These are phyloP conservation scores for Mortierella sp. DNA, from an alignment of 371 early-diverging fungal species.

Conservation along the genomic window DNA sequence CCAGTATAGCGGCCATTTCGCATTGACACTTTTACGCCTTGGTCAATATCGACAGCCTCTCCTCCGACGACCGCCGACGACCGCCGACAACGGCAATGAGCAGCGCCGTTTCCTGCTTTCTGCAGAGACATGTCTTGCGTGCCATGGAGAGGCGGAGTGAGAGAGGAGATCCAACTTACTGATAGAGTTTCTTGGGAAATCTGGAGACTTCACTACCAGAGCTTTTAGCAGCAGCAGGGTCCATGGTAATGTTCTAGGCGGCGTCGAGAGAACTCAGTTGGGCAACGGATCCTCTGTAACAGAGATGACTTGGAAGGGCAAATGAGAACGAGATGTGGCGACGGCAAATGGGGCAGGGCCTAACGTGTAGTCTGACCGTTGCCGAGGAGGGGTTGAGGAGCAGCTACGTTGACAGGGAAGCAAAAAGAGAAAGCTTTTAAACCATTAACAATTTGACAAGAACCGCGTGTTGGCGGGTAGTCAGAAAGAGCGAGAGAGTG, in stretches of 20 bases:
- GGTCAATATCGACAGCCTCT: too few relatives aligned
- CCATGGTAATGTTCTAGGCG: neutral
- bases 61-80: too few relatives aligned
- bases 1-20: too few relatives aligned
- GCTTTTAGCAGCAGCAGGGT: neutral
- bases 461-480: neutral
- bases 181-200: conserved; percentile 64
- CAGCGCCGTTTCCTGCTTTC: neutral
- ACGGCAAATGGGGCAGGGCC: neutral
- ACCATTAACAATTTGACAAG: too few relatives aligned
- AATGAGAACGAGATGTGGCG: neutral
- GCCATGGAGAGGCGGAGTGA: too few relatives aligned
- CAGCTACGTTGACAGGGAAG: too few relatives aligned
- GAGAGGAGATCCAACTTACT: conserved; percentile 33
- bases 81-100: too few relatives aligned
- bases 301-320: too few relatives aligned
- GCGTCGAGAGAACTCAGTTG: conserved; percentile 29
- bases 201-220: conserved; percentile 56
- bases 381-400: too few relatives aligned
- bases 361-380: too few relatives aligned
- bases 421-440: neutral
- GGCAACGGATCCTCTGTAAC: conserved; percentile 1
- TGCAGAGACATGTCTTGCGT: neutral
- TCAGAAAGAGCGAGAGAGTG: neutral
- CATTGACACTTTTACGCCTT: too few relatives aligned